Percentiles rank a stretch among this genome's conserved stretches.
Conservation (phyloP, 257 asterid genomes). For the Dorcoceras hygrometricum region DNA sequence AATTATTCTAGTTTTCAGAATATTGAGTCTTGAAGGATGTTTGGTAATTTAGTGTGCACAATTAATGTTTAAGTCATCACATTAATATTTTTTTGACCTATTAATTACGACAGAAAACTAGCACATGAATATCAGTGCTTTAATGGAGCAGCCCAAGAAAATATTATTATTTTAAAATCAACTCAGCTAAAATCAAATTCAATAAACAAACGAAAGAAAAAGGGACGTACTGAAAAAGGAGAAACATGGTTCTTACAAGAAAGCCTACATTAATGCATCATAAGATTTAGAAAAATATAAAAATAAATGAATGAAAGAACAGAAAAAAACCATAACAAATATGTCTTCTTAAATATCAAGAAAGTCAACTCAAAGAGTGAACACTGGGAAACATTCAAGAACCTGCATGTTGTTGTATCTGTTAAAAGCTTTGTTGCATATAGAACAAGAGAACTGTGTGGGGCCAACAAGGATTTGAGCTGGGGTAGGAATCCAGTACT, state of each 20-base stretch:
- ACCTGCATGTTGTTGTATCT: slow-evolving; percentile 97
- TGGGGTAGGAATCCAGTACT: slow-evolving; percentile 87
- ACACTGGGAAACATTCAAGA: slow-evolving; percentile 13
- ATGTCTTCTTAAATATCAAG: no score
- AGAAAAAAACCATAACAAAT: background rate
- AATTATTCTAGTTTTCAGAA: background rate
- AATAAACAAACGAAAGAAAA: background rate
- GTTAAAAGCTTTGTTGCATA: slow-evolving; percentile 80
- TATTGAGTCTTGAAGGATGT: background rate
- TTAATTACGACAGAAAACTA: background rate
- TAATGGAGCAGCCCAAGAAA: background rate
- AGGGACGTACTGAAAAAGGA: background rate
- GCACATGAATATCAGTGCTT: background rate
- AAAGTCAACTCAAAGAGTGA: background rate
- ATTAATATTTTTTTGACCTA: no score
- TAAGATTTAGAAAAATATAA: no score
- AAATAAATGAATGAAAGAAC: no score
- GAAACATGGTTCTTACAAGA: background rate
- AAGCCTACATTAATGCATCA: background rate
- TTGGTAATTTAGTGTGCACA: no score
- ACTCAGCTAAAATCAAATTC: background rate
- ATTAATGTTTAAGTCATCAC: no score
- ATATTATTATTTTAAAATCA: no score
- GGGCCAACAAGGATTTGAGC: slow-evolving; percentile 91
- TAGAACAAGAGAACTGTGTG: slow-evolving; percentile 78